phyloP scores from a whole-genome alignment of 345 rosid genomes.

The Pugionium dolabratum region DNA sequence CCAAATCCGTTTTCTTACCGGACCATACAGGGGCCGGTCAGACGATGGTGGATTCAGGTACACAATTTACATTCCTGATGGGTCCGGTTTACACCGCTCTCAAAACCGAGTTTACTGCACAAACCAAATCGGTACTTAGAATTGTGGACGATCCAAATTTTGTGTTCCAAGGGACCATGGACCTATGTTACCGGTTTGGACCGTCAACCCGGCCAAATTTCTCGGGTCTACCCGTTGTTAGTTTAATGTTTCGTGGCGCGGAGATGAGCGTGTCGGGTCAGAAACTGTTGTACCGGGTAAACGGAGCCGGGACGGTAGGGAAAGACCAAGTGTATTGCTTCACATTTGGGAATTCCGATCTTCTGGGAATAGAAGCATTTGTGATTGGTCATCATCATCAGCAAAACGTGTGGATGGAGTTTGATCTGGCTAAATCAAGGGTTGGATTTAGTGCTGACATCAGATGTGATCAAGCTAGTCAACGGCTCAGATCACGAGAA shows the following conservation, averaged over 20 bases:
- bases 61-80: slow-evolving; percentile 67
- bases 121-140: slow-evolving; percentile 49
- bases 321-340: slow-evolving; percentile 67
- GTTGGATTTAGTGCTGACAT: slow-evolving; percentile 67
- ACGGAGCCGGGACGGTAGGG: slow-evolving; percentile 59
- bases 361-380: slow-evolving; percentile 66
- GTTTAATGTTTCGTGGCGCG: slow-evolving; percentile 62
- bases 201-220: slow-evolving; percentile 28
- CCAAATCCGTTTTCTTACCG: slow-evolving; percentile 55
- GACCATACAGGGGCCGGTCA: slow-evolving; percentile 92
- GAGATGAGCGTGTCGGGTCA: slow-evolving; percentile 68
- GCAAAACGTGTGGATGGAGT: slow-evolving; percentile 84
- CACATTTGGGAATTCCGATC: slow-evolving; percentile 79
- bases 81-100: slow-evolving; percentile 67
- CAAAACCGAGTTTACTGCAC: slow-evolving; percentile 53
- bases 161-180: slow-evolving; percentile 84
- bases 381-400: slow-evolving; percentile 86
- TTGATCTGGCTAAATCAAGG: slow-evolving; percentile 70
- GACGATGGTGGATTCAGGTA: slow-evolving; percentile 82
- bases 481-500: slow-evolving; percentile 45
- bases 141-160: slow-evolving; percentile 52
- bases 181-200: slow-evolving; percentile 52
- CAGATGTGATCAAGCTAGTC: slow-evolving; percentile 65
- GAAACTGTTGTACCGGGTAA: slow-evolving; percentile 55
- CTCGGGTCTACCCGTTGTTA: slow-evolving; percentile 51